Conservation (phyloP, 2,329 filamentous ascomycete species). For the Colletotrichum orbiculare region DNA sequence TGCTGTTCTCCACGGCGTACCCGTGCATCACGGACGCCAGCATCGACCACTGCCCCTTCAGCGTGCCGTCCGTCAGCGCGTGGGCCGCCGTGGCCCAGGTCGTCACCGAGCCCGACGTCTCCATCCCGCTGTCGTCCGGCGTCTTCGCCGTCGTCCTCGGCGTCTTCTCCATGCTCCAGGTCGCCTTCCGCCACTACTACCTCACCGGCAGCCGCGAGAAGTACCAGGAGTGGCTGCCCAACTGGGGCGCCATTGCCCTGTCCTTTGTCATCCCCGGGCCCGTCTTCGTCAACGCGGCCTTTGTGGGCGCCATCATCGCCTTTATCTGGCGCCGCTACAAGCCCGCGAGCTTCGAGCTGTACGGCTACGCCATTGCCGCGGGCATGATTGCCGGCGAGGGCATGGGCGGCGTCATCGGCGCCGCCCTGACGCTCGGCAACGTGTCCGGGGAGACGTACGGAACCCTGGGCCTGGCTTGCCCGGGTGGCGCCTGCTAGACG, state of each 20-base stretch:
- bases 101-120: constrained; percentile 66
- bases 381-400: constrained; percentile 73
- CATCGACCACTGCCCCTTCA: constrained; percentile 62
- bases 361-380: constrained; percentile 68
- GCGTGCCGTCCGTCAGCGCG: constrained; percentile 67
- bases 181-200: constrained; percentile 65
- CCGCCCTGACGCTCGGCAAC: constrained; percentile 45
- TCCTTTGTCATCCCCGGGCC: constrained; percentile 68
- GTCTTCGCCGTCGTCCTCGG: constrained; percentile 69
- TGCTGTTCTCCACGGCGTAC: constrained; percentile 70
- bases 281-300: constrained; percentile 68
- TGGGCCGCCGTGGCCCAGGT: constrained; percentile 71
- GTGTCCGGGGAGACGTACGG: constrained; percentile 47
- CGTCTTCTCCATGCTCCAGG: constrained; percentile 61
- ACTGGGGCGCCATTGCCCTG: constrained; percentile 71
- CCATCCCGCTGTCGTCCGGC: constrained; percentile 64
- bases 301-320: constrained; percentile 64
- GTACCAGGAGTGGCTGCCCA: constrained; percentile 66
- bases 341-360: constrained; percentile 64
- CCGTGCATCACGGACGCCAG: constrained; percentile 66
- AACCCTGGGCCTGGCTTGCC: constrained; percentile 46
- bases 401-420: constrained; percentile 66
- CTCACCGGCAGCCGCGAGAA: constrained; percentile 64
- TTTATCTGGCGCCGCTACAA: constrained; percentile 65
- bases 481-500: constrained; percentile 42